Evolutionary conservation across 2,329 filamentous ascomycete species (phyloP), one percentile per base, ranked within the genome.

Genomic region (Exophiala spinifera): DNA sequence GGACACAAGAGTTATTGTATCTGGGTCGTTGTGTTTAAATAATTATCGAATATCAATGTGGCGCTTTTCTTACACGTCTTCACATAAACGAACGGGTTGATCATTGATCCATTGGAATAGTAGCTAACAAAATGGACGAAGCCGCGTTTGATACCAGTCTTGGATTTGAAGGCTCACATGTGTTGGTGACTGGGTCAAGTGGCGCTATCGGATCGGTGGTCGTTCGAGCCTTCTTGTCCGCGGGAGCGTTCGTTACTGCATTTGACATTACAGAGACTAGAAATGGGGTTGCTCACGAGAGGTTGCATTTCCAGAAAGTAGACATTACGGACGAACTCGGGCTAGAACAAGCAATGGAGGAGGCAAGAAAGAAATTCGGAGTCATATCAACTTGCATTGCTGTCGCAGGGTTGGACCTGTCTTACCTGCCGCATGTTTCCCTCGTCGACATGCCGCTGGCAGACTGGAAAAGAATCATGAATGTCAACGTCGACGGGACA

Each of bases 401-500:
- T 2, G 67, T 76, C 15, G 76, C 74, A 1, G 67, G 69, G 1
- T 66, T 77, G 11, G 75, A 78, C 55, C 64, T 77, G 11, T 72
- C 69, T 44, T 71, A 73, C 19, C 53, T 62, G 3, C 72, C 73
- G 48, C 70, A 69, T 47, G 63, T 67, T 3, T 66, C 64, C 11
- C 66, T 76, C 5, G 70, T 67, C 10, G 73, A 76, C 50, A 71
- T 74, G 63, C 66, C 67, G 3, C 68, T 74, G 3, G 60, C 59
- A 45, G 69, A 73, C 42, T 74, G 74, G 65, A 64, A 68, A 49
- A 62, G 65, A 3, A 73, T 76, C 2, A 67, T 76, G 34, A 63
- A 72, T 34, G 69, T 76, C 43, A 78, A 78, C 53, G 66, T 76
- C 14, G 67, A 68, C 36, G 73, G 71, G 25, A 75, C 74, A 3